A percentile compares a stretch with the other conserved stretches of the same genome.
These are phyloP conservation scores for Hemisphaericaspora lyxosophila DNA, from an alignment of 1,139 yeast genomes.

Conservation along the genomic window DNA sequence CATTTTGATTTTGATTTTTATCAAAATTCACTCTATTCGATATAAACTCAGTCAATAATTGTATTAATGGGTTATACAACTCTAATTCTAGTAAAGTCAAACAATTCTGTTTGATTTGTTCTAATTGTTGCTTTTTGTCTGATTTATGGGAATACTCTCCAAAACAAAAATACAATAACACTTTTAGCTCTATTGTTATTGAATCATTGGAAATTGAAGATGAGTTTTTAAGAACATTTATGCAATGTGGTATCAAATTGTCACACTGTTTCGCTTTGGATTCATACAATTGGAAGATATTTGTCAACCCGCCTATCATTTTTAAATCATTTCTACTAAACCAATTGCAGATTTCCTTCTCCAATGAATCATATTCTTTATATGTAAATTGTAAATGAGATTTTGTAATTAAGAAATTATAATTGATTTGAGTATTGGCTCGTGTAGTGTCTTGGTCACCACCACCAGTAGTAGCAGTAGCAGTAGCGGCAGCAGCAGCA, in stretches of 20 bases:
- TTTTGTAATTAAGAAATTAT: slow-evolving; percentile 34
- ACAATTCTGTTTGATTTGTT: slow-evolving; percentile 22
- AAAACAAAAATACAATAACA: slow-evolving; percentile 35
- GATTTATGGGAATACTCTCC: slow-evolving; percentile 40
- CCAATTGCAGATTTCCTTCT: slow-evolving; percentile 62
- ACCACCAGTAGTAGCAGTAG: slow-evolving; percentile 1
- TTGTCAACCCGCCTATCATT: slow-evolving; percentile 24
- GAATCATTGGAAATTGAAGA: slow-evolving; percentile 1
- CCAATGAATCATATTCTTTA: slow-evolving; percentile 39
- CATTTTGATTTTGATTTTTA: slow-evolving; percentile 1
- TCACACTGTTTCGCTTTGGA: not conserved
- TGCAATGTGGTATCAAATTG: not conserved
- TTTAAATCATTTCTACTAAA: slow-evolving; percentile 53
- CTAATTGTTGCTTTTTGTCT: slow-evolving; percentile 36
- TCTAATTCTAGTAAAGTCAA: slow-evolving; percentile 10
- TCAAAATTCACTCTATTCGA: slow-evolving; percentile 16
- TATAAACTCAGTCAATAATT: slow-evolving; percentile 16
- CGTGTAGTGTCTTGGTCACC: slow-evolving; percentile 3
- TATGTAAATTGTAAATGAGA: slow-evolving; percentile 48
- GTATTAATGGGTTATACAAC: slow-evolving; percentile 15
- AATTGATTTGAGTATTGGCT: slow-evolving; percentile 11
- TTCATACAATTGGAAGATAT: slow-evolving; percentile 15
- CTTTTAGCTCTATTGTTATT: slow-evolving; percentile 9
- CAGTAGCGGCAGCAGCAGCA: not conserved
- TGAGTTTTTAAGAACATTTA: not conserved